Evolutionary conservation across 2,329 filamentous ascomycete genomes (phyloP), one percentile per base, ranked within the genome.

Genomic region (Ophioceras dolichostomum): DNA sequence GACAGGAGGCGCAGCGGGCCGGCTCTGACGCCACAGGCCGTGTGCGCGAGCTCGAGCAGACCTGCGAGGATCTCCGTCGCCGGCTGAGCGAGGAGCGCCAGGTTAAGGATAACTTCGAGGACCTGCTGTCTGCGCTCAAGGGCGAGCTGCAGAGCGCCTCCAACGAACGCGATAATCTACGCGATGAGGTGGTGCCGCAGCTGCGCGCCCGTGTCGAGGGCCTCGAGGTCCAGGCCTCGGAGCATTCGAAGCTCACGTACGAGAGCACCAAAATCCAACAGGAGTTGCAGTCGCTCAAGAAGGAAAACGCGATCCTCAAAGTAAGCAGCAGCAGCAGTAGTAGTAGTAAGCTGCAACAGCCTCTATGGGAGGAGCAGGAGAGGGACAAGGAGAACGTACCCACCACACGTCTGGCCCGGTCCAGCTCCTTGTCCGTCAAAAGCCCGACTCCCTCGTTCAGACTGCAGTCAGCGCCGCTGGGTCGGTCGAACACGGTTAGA

Each of bases 51-150:
- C 68, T 96, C 19, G 87, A 95, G 56, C 67, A 61, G 37, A 77
- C 77, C 0, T 77, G 94, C 45, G 87, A 94, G 47, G 86, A 93
- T 51, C 72, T 89, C 34, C 78, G 82, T 44, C 77, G 88, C 48
- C 81, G 84, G 47, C 67, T 98, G 32, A 68, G 74, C 1, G 87
- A 96, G 52, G 91, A 98, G 60, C 75, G 83, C 39, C 75, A 84
- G 55, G 77, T 83, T 48, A 95, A 94, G 57, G 79, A 85, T 52
- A 95, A 93, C 55, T 93, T 96, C 49, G 87, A 96, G 59, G 88
- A 95, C 55, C 70, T 98, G 31, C 68, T 96, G 32, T 76, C 79
- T 6, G 89, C 84, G 5, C 77, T 96, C 47, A 82, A 83, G 48
- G 73, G 77, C 18, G 87, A 98, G 54, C 67, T 96, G 12, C 75